Evolutionary conservation across 176 grass and related monocot species (phyloP).

Genomic region (Aechmea fasciata): DNA sequence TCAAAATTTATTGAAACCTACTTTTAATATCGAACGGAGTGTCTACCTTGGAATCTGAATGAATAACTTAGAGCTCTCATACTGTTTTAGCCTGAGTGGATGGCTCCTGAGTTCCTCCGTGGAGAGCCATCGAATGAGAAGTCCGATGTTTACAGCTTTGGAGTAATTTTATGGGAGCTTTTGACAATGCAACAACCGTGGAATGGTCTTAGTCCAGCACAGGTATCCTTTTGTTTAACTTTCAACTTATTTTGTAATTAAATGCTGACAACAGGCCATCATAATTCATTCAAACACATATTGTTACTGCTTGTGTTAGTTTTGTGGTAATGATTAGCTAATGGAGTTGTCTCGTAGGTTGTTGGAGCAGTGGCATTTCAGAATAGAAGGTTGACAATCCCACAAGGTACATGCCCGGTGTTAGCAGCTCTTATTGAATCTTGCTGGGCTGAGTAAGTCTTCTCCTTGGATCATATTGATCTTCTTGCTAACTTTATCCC

Average conservation of each 20-base stretch:
- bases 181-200: conserved; percentile 93
- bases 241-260: not conserved
- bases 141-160: conserved; percentile 85
- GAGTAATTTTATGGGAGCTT: conserved; percentile 89
- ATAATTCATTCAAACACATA: not conserved
- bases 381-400: conserved; percentile 70
- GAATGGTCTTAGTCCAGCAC: conserved; percentile 66
- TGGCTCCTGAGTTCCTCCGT: conserved; percentile 86
- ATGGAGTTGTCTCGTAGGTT: conserved; percentile 33
- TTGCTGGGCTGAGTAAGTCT: conserved; percentile 85
- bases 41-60: not conserved
- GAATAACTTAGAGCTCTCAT: not conserved
- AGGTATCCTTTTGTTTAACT: conserved; percentile 28
- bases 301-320: not conserved
- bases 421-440: conserved; percentile 76
- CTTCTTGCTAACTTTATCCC: no score
- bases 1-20: not conserved
- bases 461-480: not conserved
- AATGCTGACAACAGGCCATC: not conserved
- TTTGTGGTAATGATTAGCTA: no score
- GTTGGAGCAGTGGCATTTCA: conserved; percentile 94
- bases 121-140: conserved; percentile 88
- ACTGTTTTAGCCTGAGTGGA: conserved; percentile 76
- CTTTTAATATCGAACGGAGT: not conserved
- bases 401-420: conserved; percentile 35